Conservation (phyloP, 1,284 basidiomycete species). For the Puccinia horiana region DNA sequence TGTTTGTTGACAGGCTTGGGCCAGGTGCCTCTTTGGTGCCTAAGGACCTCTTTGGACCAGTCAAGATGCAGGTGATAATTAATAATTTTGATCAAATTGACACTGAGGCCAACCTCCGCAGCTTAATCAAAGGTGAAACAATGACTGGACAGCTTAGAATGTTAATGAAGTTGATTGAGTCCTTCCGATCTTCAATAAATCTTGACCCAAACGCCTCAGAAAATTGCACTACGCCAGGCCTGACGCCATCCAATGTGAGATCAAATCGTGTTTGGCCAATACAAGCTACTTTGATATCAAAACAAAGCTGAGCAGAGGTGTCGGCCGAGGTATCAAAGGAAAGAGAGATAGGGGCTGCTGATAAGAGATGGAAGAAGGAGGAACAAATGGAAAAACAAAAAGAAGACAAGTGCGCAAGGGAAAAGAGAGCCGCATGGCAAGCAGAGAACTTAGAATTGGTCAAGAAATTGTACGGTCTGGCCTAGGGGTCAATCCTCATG, state of each 20-base stretch:
- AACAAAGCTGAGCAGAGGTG: background rate
- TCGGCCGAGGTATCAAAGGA: background rate
- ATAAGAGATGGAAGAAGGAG: background rate
- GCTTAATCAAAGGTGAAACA: background rate
- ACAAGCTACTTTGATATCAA: background rate
- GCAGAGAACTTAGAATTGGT: background rate
- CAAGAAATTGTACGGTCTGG: background rate
- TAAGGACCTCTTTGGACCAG: background rate
- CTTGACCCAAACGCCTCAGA: too few relatives aligned
- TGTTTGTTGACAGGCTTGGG: background rate
- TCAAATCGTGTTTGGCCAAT: too few relatives aligned
- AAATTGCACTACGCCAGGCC: too few relatives aligned
- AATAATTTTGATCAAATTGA: background rate
- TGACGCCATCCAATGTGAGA: too few relatives aligned
- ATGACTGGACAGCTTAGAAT: background rate
- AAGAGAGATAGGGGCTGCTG: background rate
- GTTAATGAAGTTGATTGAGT: background rate
- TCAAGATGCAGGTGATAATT: background rate
- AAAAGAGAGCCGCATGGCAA: background rate
- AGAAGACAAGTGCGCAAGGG: background rate
- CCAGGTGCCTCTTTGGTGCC: background rate
- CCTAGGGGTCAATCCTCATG: background rate
- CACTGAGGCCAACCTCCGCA: background rate
- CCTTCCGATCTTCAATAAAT: background rate
- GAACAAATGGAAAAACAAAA: background rate